phyloP scores from a whole-genome alignment of 306 rosid species.

The Abrus pulchellus region DNA sequence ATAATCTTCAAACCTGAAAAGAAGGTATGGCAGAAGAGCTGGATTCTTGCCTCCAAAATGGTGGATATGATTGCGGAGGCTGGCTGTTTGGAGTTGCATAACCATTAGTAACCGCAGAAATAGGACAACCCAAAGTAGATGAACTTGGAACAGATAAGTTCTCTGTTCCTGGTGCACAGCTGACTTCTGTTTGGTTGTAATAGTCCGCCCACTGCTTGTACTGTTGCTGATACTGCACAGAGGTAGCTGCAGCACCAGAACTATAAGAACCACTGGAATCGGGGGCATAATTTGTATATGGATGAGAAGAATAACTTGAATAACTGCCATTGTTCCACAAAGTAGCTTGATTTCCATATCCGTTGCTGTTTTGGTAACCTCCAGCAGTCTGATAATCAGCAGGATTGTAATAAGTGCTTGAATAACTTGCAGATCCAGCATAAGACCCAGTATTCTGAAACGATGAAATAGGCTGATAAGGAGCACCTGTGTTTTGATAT shows the following conservation, averaged over 20 bases:
- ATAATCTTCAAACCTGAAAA: constrained; percentile 85
- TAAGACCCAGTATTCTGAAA: constrained; percentile 99
- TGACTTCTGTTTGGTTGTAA: constrained; percentile 94
- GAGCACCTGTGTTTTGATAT: constrained; percentile 99
- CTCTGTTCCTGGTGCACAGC: constrained; percentile 99
- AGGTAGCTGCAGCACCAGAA: constrained; percentile 67
- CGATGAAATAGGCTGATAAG: constrained; percentile 99
- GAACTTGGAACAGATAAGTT: constrained; percentile 72
- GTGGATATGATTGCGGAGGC: constrained; percentile 69
- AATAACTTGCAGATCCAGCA: constrained; percentile 98
- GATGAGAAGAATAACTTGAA: constrained; percentile 77
- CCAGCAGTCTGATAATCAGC: constrained; percentile 99
- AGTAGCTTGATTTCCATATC: constrained; percentile 78
- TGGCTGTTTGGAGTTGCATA: constrained; percentile 68
- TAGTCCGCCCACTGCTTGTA: constrained; percentile 92
- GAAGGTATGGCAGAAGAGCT: constrained; percentile 69
- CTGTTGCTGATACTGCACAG: constrained; percentile 83
- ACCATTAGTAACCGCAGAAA: constrained; percentile 67
- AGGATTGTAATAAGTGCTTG: constrained; percentile 99
- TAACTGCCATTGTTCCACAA: constrained; percentile 84
- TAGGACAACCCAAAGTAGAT: constrained; percentile 64
- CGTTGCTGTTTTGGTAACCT: constrained; percentile 79
- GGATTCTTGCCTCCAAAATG: constrained; percentile 85
- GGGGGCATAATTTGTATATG: constrained; percentile 76
- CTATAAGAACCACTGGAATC: constrained; percentile 72